phyloP scores from a whole-genome alignment of 768 basidiomycete species.

The Piloderma croceum region DNA sequence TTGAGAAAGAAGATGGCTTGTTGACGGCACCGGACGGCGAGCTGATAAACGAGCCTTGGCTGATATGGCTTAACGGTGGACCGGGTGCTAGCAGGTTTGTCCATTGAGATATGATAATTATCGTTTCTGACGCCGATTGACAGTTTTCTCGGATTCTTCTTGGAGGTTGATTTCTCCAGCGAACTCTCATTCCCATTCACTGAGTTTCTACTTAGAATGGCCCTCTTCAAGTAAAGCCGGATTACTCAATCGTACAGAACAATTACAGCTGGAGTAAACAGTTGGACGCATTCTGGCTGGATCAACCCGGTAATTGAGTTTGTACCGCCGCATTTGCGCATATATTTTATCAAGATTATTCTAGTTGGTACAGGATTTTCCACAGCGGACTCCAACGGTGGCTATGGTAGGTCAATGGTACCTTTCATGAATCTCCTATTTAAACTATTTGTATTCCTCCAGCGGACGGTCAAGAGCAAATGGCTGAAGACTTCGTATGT shows the following conservation, averaged over 20 bases:
- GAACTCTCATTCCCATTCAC: too few species aligned
- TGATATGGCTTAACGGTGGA: conserved; percentile 35
- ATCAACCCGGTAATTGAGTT: not conserved
- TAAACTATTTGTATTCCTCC: conserved; percentile 2
- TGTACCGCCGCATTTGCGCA: not conserved
- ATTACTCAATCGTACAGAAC: conserved; percentile 8
- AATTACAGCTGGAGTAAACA: conserved; percentile 12
- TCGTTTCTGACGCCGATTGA: conserved; percentile 39
- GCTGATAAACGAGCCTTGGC: conserved; percentile 27
- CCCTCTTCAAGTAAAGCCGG: conserved; percentile 4
- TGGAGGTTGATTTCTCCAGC: conserved; percentile 1
- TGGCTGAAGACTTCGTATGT: conserved; percentile 48
- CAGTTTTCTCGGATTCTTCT: conserved; percentile 1
- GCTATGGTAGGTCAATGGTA: not conserved
- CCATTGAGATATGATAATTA: conserved; percentile 31
- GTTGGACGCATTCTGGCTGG: conserved; percentile 11
- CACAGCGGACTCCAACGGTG: conserved; percentile 9
- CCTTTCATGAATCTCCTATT: not conserved
- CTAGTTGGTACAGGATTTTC: not conserved
- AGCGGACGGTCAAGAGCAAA: conserved; percentile 61
- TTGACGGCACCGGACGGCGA: conserved; percentile 23
- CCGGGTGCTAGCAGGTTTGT: not conserved
- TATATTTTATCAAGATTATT: not conserved
- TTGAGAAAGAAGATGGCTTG: conserved; percentile 32
- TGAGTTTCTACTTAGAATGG: conserved; percentile 6